phyloP scores from a whole-genome alignment of 768 basidiomycete genomes.

The Ramaria sp. region DNA sequence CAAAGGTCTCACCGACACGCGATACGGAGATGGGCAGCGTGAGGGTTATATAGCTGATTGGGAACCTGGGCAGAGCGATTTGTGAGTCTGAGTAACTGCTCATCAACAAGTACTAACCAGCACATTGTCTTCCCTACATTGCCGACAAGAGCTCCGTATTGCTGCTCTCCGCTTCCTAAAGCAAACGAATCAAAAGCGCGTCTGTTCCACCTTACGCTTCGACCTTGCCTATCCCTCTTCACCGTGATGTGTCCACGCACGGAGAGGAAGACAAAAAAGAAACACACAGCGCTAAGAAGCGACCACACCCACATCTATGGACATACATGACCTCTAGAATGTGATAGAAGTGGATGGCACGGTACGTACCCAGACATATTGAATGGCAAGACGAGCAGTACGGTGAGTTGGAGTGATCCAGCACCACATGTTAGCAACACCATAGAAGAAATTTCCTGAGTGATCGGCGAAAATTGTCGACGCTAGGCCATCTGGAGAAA shows the following conservation, averaged over 20 bases:
- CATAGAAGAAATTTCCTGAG: slow-evolving; percentile 35
- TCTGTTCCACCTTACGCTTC: slow-evolving; percentile 36
- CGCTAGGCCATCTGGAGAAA: slow-evolving; percentile 18
- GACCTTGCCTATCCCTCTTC: slow-evolving; percentile 26
- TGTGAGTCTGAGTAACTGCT: background rate
- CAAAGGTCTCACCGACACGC: slow-evolving; percentile 37
- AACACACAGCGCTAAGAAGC: slow-evolving; percentile 43
- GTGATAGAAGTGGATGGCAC: background rate
- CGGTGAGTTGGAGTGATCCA: slow-evolving; percentile 5
- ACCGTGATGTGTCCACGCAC: slow-evolving; percentile 46
- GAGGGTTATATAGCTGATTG: slow-evolving; percentile 46
- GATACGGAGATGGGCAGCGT: slow-evolving; percentile 50
- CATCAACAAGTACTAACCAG: slow-evolving; percentile 38
- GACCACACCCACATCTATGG: slow-evolving; percentile 48
- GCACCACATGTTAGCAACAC: slow-evolving; percentile 36
- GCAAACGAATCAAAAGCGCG: slow-evolving; percentile 35
- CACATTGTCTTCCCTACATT: slow-evolving; percentile 59
- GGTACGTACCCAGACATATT: slow-evolving; percentile 4
- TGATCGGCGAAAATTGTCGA: slow-evolving; percentile 19
- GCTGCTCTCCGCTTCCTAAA: slow-evolving; percentile 23
- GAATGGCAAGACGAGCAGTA: background rate
- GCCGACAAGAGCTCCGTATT: slow-evolving; percentile 51
- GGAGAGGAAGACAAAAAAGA: slow-evolving; percentile 50
- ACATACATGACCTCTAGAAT: slow-evolving; percentile 1
- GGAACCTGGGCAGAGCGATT: slow-evolving; percentile 2